Evolutionary conservation across 2,329 filamentous ascomycete species (phyloP), one percentile per base, ranked within the genome.

Genomic region (Arthrobotrys pseudoclavata): DNA sequence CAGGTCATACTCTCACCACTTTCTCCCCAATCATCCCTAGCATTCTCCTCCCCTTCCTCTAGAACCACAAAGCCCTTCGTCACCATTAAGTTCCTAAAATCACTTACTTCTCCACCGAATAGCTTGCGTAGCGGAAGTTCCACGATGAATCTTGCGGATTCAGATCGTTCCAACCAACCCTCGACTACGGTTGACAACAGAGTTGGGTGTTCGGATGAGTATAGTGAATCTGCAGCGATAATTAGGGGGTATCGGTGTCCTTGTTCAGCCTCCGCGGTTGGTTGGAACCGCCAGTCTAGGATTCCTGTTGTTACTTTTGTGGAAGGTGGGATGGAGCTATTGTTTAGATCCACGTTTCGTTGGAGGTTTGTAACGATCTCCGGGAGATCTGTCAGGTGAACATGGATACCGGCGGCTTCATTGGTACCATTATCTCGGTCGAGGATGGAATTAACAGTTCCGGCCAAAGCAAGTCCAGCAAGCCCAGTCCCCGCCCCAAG

Each of bases 401-500:
- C 91, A 4, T 63, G 45, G 7, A 68, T 13, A 20, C 10, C 34
- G 10, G 4, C 5, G 6, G 4, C n/a, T 18, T 87, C 85, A 0
- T 87, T 85, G 0, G 87, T 85, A 86, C 34, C 6, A 3, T 24
- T 48, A 4, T 24, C 31, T 6, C 13, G 47, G 31, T 42, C 13
- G 4, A 60, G 5, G 20, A 42, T 42, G 6, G 31, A 40, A 42
- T 22, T 60, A 26, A 62, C 34, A 13, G 60, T 85, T 13, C 89
- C 89, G 6, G 94, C 93, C 24, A 94, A 93, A 0, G 94, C 91
- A 50, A 98, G 86, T 0, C 96, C 96, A 9, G 97, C 88, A n/a
- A 99, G 87, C 0, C 95, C 95, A 0, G 95, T 98, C 0, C 96
- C 95, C 0, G 95, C 91, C 3, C 95, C 96, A 1, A 98, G 87